These are phyloP conservation scores for Fomitopsis palustris DNA, from an alignment of 1,284 basidiomycete genomes.

Conservation along the genomic window DNA sequence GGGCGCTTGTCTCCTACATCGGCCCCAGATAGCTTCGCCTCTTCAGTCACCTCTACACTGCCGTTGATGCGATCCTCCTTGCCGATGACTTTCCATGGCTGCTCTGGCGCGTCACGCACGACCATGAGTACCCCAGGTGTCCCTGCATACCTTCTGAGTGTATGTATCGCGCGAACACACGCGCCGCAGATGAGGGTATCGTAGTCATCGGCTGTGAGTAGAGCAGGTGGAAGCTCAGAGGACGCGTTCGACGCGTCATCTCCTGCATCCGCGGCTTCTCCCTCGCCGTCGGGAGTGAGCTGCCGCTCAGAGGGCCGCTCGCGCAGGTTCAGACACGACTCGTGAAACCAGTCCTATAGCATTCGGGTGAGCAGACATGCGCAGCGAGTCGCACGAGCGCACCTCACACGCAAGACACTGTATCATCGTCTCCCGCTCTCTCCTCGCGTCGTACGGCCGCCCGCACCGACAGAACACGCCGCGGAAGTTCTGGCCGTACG, in stretches of 20 bases:
- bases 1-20: constrained; percentile 46
- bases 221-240: constrained; percentile 58
- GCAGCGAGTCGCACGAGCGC: constrained; percentile 22
- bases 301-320: constrained; percentile 51
- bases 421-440: constrained; percentile 78
- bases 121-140: constrained; percentile 63
- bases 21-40: neutral
- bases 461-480: constrained; percentile 71
- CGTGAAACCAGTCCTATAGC: constrained; percentile 81
- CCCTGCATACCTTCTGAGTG: constrained; percentile 60
- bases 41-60: constrained; percentile 12
- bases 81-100: constrained; percentile 50
- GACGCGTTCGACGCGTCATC: constrained; percentile 59
- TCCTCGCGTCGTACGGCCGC: constrained; percentile 62
- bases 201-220: constrained; percentile 64
- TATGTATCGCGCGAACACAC: constrained; percentile 54
- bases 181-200: constrained; percentile 66
- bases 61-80: constrained; percentile 18
- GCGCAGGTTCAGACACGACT: constrained; percentile 77
- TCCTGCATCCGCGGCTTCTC: constrained; percentile 26
- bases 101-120: constrained; percentile 40
- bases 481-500: constrained; percentile 65
- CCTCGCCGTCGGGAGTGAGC: constrained; percentile 34
- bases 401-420: constrained; percentile 83
- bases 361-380: constrained; percentile 5